Conservation (phyloP, 1,139 yeast genomes). For the Eremothecium coryli region DNA sequence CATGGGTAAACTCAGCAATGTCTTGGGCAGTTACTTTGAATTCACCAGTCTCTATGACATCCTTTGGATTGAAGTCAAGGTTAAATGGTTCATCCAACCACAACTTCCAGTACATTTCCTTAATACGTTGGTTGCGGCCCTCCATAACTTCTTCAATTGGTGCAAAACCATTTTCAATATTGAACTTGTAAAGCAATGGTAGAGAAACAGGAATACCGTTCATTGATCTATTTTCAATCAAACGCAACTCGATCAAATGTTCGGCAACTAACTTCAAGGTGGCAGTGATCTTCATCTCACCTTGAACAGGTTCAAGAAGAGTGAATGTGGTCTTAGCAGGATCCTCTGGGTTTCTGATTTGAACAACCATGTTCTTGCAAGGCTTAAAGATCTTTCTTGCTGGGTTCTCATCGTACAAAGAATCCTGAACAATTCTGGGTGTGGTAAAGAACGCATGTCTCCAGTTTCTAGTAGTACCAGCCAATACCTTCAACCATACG, state of each 20-base stretch:
- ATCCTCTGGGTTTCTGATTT: conserved; percentile 44
- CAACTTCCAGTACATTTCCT: conserved; percentile 92
- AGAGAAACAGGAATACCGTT: conserved; percentile 66
- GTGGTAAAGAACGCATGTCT: conserved; percentile 81
- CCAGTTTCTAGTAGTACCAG: conserved; percentile 78
- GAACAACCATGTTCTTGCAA: conserved; percentile 45
- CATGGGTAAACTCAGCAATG: conserved; percentile 89
- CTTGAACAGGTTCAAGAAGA: conserved; percentile 63
- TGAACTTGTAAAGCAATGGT: conserved; percentile 68
- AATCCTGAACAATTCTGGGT: conserved; percentile 75
- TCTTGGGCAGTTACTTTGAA: conserved; percentile 64
- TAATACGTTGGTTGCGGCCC: conserved; percentile 86
- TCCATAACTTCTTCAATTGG: conserved; percentile 87
- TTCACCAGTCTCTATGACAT: conserved; percentile 58
- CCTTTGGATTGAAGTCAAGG: conserved; percentile 56
- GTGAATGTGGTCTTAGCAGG: conserved; percentile 51
- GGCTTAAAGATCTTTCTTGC: conserved; percentile 76
- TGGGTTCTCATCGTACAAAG: conserved; percentile 70
- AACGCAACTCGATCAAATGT: conserved; percentile 47
- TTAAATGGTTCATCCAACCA: conserved; percentile 81
- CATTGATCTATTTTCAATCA: conserved; percentile 85
- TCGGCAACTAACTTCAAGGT: conserved; percentile 45
- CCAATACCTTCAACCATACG: conserved; percentile 72
- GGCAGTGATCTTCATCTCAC: conserved; percentile 62
- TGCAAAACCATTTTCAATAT: conserved; percentile 84